These are phyloP conservation scores for Cadophora luteo-olivacea DNA, from an alignment of 2,329 filamentous ascomycete genomes.

Conservation along the genomic window DNA sequence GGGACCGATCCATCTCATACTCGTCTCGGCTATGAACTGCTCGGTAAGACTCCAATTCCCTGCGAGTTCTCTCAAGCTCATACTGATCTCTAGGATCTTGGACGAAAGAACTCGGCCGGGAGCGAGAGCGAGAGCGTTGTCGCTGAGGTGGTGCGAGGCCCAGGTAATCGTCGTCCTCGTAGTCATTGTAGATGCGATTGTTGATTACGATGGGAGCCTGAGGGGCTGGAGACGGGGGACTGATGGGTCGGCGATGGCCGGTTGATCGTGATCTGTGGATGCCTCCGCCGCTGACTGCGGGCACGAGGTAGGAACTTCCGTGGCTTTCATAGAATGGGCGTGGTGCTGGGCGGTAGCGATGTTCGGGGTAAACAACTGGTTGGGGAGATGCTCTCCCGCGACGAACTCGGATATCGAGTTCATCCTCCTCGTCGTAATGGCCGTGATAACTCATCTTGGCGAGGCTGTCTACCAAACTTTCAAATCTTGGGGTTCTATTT, in stretches of 20 bases:
- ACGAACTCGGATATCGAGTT: constrained; percentile 58
- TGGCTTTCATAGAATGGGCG: constrained; percentile 30
- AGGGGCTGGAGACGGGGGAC: constrained; percentile 36
- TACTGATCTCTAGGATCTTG: constrained; percentile 45
- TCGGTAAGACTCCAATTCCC: constrained; percentile 28
- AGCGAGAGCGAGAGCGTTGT: constrained; percentile 19
- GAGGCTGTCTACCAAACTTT: constrained; percentile 8
- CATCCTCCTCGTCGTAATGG: constrained; percentile 58
- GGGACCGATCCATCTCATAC: constrained; percentile 37
- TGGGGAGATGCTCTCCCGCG: constrained; percentile 42
- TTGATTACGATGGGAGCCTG: constrained; percentile 61
- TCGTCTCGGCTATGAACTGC: constrained; percentile 23
- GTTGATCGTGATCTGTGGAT: constrained; percentile 32
- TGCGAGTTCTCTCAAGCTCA: constrained; percentile 48
- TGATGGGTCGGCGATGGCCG: constrained; percentile 27
- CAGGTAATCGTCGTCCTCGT: constrained; percentile 33
- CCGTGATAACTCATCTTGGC: constrained; percentile 44
- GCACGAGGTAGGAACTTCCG: constrained; percentile 30
- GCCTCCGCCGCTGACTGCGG: constrained; percentile 33
- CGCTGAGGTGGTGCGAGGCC: constrained; percentile 14
- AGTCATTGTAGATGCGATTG: constrained; percentile 59
- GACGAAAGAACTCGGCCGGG: constrained; percentile 20
- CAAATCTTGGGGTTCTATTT: neutral
- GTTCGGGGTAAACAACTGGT: constrained; percentile 50
- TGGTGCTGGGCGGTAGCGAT: constrained; percentile 25